Base-by-base conservation (phyloP, 495 filamentous ascomycete species). In the Podospora sp. region DNA sequence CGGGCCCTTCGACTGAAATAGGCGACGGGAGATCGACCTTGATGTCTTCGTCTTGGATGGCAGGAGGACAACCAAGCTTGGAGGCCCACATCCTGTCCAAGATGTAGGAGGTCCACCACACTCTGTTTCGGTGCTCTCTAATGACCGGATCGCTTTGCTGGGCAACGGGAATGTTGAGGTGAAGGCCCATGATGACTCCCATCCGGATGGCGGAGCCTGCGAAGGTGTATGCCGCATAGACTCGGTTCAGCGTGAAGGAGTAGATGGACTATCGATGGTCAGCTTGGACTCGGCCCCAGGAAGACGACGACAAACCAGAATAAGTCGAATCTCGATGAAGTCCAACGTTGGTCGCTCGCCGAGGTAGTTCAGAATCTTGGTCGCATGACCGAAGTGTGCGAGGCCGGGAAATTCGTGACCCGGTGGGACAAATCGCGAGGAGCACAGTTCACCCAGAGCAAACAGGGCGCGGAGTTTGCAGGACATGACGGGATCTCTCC, bases 161-260 rank as follows among this genome's bases (percentile, higher is more conserved):
- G 20, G 52, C 14, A 6, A 26, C 7, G 5, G 62, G 62, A 22
- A 65, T 65, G 26, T 65, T 65, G 2, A 65, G 27, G 18, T 65
- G 62, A 25, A 56, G 62, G 11, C 62, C 62, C 51, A 57, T 35
- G 27, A 65, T 55, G 6, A 55, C 52, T 14, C 49, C 62, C 51
- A 57, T 56, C 3, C 51, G 50, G 12, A 57, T n/a, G 18, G 62
- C 51, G 14, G 22, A 33, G 16, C 62, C 62, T 5, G 62, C 50
- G 27, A 40, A 50, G 20, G 49, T 65, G 22, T 55, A 55, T 2
- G 62, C 51, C 5, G 62, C 62, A 20, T 65, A 65, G 52, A 58
- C 40, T 16, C 62, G 50, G 62, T 65, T 65, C 24, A 65, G 51
- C 8, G 62, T 65, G 51, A 65, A 65, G 20, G 62, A 65, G 52